Evolutionary conservation across 1,284 basidiomycete species (phyloP).

Genomic region (Stereum hirsutum): DNA sequence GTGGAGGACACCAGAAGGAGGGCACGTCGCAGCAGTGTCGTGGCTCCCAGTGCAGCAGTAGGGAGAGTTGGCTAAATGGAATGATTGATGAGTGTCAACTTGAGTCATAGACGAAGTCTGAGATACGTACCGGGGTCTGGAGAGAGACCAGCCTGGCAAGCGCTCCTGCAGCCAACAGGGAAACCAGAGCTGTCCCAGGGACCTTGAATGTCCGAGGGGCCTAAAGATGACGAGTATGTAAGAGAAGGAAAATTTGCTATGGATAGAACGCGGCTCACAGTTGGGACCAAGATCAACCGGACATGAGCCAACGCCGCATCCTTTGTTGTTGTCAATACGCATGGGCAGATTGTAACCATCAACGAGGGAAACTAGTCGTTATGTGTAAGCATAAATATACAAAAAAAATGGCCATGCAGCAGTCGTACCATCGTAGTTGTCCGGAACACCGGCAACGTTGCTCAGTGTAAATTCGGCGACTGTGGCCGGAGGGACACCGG

Average conservation of each 20-base stretch:
- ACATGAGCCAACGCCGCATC: slow-evolving; percentile 42
- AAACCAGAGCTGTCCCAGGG: slow-evolving; percentile 41
- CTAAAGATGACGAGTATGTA: slow-evolving; percentile 19
- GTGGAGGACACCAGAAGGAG: slow-evolving; percentile 27
- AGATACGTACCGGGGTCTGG: slow-evolving; percentile 21
- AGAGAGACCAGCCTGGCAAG: slow-evolving; percentile 45
- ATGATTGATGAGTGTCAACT: neutral
- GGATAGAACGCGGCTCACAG: slow-evolving; percentile 26
- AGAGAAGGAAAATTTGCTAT: slow-evolving; percentile 28
- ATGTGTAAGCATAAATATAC: neutral
- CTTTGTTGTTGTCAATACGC: slow-evolving; percentile 39
- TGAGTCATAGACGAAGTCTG: too few species aligned
- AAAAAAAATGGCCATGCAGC: neutral
- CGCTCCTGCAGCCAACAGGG: slow-evolving; percentile 48
- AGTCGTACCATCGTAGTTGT: slow-evolving; percentile 32
- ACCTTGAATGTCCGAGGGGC: slow-evolving; percentile 41
- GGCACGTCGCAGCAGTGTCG: slow-evolving; percentile 32
- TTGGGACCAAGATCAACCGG: slow-evolving; percentile 41
- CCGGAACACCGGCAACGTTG: slow-evolving; percentile 15
- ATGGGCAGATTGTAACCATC: slow-evolving; percentile 44
- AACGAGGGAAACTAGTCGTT: slow-evolving; percentile 17
- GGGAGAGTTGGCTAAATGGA: slow-evolving; percentile 19
- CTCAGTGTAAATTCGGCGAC: slow-evolving; percentile 34
- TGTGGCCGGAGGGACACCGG: slow-evolving; percentile 34
- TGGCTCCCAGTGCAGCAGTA: slow-evolving; percentile 36